These are phyloP conservation scores for Ophiocordyceps polyrhachis-furcata DNA, from an alignment of 2,329 filamentous ascomycete genomes.

Conservation along the genomic window DNA sequence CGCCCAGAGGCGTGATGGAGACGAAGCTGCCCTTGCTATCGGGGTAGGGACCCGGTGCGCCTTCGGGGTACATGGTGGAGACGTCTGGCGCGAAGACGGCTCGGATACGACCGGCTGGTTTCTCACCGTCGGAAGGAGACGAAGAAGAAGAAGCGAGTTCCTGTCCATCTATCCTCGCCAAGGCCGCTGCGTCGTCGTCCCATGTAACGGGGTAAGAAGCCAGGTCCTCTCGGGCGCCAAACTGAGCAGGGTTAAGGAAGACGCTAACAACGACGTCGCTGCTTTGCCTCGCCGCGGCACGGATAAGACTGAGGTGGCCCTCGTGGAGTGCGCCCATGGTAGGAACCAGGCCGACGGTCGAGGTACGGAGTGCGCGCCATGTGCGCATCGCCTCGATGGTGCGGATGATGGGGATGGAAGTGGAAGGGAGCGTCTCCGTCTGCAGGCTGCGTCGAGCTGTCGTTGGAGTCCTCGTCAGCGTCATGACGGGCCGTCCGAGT, in stretches of 20 bases:
- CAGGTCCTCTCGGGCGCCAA: slow-evolving; percentile 76
- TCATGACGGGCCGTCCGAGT: background rate
- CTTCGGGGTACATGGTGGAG: slow-evolving; percentile 69
- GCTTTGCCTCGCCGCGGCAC: slow-evolving; percentile 66
- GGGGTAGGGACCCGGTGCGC: slow-evolving; percentile 53
- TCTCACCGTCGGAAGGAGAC: too few relatives aligned
- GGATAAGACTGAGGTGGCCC: slow-evolving; percentile 74
- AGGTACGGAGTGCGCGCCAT: slow-evolving; percentile 32
- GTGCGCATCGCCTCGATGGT: slow-evolving; percentile 52
- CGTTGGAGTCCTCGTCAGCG: background rate
- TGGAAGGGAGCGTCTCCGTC: slow-evolving; percentile 31
- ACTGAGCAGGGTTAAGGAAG: slow-evolving; percentile 94
- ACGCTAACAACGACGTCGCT: slow-evolving; percentile 78
- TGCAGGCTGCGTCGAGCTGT: background rate
- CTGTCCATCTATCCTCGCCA: slow-evolving; percentile 52
- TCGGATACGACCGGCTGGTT: slow-evolving; percentile 41
- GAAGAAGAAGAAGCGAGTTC: slow-evolving; percentile 36
- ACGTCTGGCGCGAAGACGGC: slow-evolving; percentile 79
- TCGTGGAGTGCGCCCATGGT: slow-evolving; percentile 97
- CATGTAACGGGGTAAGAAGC: slow-evolving; percentile 80
- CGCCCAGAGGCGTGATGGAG: slow-evolving; percentile 68
- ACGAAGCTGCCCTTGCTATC: slow-evolving; percentile 76
- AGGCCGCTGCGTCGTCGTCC: slow-evolving; percentile 51
- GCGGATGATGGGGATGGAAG: slow-evolving; percentile 54
- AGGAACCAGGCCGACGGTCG: slow-evolving; percentile 74